These are phyloP conservation scores for Hippophae gyantsensis DNA, from an alignment of 306 rosid species.

Conservation along the genomic window DNA sequence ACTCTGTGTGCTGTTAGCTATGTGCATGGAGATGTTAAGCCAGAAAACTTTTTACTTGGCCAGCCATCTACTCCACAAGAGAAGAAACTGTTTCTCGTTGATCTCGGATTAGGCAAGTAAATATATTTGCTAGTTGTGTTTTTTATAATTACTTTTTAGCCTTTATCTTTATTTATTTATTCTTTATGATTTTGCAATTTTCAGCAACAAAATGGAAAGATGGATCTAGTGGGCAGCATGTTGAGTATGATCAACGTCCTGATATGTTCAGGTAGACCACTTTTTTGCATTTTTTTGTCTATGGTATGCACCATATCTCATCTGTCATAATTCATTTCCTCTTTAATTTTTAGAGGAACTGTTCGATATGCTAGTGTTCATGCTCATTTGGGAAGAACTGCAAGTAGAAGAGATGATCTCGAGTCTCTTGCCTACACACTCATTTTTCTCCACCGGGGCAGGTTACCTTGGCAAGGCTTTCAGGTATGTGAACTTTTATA, in stretches of 20 bases:
- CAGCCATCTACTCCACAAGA: slow-evolving; percentile 83
- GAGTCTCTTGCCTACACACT: slow-evolving; percentile 95
- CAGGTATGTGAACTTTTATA: slow-evolving; percentile 36
- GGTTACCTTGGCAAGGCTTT: slow-evolving; percentile 94
- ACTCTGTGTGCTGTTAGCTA: slow-evolving; percentile 35
- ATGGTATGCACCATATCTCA: not conserved
- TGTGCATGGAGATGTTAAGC: slow-evolving; percentile 97
- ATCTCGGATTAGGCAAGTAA: slow-evolving; percentile 79
- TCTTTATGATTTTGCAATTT: slow-evolving; percentile 9
- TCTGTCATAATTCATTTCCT: slow-evolving; percentile 5
- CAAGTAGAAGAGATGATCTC: slow-evolving; percentile 93
- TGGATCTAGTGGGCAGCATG: slow-evolving; percentile 64
- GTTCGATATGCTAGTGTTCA: slow-evolving; percentile 97
- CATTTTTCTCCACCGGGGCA: slow-evolving; percentile 77
- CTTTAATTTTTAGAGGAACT: slow-evolving; percentile 52
- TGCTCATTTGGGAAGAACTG: slow-evolving; percentile 94
- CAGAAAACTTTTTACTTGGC: slow-evolving; percentile 95
- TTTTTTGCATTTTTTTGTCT: not conserved
- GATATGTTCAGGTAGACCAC: slow-evolving; percentile 75
- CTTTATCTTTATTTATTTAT: slow-evolving; percentile 10
- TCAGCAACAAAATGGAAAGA: slow-evolving; percentile 95
- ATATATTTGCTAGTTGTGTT: slow-evolving; percentile 6
- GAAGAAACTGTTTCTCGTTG: slow-evolving; percentile 89
- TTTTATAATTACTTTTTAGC: slow-evolving; percentile 5
- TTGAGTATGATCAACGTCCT: slow-evolving; percentile 92